Percentiles rank a stretch among this genome's conserved stretches.
Conservation (phyloP, 345 rosid genomes). For the Reutealis trisperma region DNA sequence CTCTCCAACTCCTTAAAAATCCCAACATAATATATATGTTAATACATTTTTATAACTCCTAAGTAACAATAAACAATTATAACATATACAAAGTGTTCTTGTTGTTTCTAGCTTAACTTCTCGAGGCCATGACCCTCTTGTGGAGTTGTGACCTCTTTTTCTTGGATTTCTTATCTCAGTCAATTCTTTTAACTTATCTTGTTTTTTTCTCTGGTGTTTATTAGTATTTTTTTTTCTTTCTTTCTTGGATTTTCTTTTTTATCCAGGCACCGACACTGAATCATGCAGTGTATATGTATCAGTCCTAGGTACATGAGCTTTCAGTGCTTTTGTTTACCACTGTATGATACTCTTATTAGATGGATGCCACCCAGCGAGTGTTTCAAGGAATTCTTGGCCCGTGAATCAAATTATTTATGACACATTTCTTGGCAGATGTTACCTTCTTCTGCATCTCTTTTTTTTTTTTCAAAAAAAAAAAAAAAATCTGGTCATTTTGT, state of each 20-base stretch:
- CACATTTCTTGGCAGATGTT: slow-evolving; percentile 13
- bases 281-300: slow-evolving; percentile 23
- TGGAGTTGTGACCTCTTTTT: not conserved
- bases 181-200: slow-evolving; percentile 40
- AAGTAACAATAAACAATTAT: slow-evolving; percentile 38
- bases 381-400: slow-evolving; percentile 55
- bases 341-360: slow-evolving; percentile 5
- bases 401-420: slow-evolving; percentile 47
- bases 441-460: not conserved
- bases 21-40: slow-evolving; percentile 16
- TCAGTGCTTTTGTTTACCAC: not conserved
- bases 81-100: slow-evolving; percentile 29
- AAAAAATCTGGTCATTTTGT: slow-evolving; percentile 3
- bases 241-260: slow-evolving; percentile 17
- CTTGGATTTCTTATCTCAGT: slow-evolving; percentile 24
- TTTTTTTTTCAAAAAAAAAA: not conserved
- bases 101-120: slow-evolving; percentile 11
- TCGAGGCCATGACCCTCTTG: slow-evolving; percentile 29
- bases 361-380: slow-evolving; percentile 38
- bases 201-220: slow-evolving; percentile 25
- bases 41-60: not conserved
- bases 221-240: slow-evolving; percentile 1
- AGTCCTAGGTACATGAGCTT: slow-evolving; percentile 20
- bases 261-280: slow-evolving; percentile 36
- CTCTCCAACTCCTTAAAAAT: slow-evolving; percentile 39